Evolutionary conservation across 1,284 basidiomycete species (phyloP), one percentile per base, ranked within the genome.

Genomic region (Tilletia walkeri): DNA sequence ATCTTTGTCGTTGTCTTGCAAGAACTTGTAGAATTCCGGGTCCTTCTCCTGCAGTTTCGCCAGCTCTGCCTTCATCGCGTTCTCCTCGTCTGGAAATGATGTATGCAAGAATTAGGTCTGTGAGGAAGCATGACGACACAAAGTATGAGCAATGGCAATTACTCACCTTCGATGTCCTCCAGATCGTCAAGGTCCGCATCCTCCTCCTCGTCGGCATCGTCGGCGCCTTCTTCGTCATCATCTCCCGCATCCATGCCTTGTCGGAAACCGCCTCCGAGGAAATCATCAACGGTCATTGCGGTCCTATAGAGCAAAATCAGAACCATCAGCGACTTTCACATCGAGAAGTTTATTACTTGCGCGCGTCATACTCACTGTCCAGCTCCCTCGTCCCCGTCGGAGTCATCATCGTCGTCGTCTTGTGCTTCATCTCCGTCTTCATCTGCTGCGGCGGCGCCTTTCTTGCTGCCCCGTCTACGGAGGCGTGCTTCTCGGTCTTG

Each of bases 21-120:
- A 87, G 82, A 96, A 99, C 85, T 96, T 94, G 90, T 90, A 99
- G 86, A 99, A 99, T 80, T 97, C 95, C 20, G 95, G 95, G 84
- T 99, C 96, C 84, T 93, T 95, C 84, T 95, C 91, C 14, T 92
- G 92, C 50, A 99, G 88, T 80, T 92, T 91, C 65, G 92, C 90
- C n/a, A 99, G 88, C 69, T 97, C 91, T 63, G 71, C 76, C 47
- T 72, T 73, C 12, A 68, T 73, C 36, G 75, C 79, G n/a, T 73
- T 72, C 34, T 73, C 73, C 12, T 79, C 72, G 66, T 80, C 80
- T 63, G 61, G 3, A 65, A 18, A n/a, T 16, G 50, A 34, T 36
- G 12, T 5, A n/a, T 30, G 53, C 56, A 36, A 20, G 67, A 59
- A 6, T 24, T n/a, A 59, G 45, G 18, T 38, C 39, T 6, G 10